These are phyloP conservation scores for Cymbopogon flexuosus DNA, from an alignment of 202 grass and related monocot genomes.

Conservation along the genomic window DNA sequence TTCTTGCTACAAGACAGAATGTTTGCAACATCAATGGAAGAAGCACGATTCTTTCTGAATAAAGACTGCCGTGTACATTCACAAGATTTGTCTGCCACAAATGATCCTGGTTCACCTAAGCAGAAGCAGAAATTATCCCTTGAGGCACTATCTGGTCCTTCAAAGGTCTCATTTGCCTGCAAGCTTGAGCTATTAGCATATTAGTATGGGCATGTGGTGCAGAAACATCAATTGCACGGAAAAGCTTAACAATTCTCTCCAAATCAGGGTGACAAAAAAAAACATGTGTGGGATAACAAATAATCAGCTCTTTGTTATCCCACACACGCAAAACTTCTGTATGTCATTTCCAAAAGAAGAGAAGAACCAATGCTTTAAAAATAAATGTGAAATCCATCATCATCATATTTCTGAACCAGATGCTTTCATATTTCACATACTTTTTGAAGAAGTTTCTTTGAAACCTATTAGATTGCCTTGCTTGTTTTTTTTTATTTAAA, in stretches of 20 bases:
- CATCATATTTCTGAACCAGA: neutral
- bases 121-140: slow-evolving; percentile 40
- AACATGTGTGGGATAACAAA: neutral
- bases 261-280: slow-evolving; percentile 39
- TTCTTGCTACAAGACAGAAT: slow-evolving; percentile 44
- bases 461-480: neutral
- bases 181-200: slow-evolving; percentile 56
- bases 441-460: neutral
- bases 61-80: slow-evolving; percentile 48
- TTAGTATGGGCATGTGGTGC: slow-evolving; percentile 22
- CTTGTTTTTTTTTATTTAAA: neutral
- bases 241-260: slow-evolving; percentile 28
- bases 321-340: neutral
- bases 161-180: slow-evolving; percentile 76
- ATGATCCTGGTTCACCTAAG: slow-evolving; percentile 48
- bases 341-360: neutral
- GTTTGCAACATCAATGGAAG: slow-evolving; percentile 43
- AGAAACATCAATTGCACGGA: slow-evolving; percentile 33
- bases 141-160: slow-evolving; percentile 44
- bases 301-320: no score
- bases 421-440: neutral
- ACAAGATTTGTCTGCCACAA: slow-evolving; percentile 30
- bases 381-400: neutral
- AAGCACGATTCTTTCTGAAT: slow-evolving; percentile 53
- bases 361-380: neutral